Base-by-base conservation (phyloP, 2,329 filamentous ascomycete genomes). In the Endothia cerciana region DNA sequence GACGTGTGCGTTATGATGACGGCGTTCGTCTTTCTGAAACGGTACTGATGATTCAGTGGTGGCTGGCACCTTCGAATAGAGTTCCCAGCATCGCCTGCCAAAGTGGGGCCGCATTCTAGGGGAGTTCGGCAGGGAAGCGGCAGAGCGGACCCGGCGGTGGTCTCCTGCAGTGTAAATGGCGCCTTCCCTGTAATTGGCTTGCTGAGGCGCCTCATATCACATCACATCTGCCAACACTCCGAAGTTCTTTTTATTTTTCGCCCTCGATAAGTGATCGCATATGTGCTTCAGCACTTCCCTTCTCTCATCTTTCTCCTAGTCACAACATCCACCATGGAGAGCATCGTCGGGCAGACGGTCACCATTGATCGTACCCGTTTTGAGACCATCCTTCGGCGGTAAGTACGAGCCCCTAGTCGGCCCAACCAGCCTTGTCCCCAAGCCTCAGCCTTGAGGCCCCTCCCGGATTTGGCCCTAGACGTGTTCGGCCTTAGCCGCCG, bases 321-420 rank as follows among this genome's bases (percentile, higher is more conserved):
- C 22, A 33, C 40, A 45, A 59, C 47, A 53, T 25, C 41, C 56
- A 43, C 38, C 57, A 68, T 68, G 66, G 60, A 64, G 49, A 61
- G 33, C n/a, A 59, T 30, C 36, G 51, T 41, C 36, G 45, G 38
- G n/a, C 58, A 64, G 28, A 63, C 60, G 56, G 83, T 90, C 60
- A 88, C 86, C 11, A 82, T 89, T 69, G 85, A 86, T 69, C 86
- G 83, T 72, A 75, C 77, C 60, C 86, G 89, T 77, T 86, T 89
- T 71, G 84, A 89, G 71, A 85, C 86, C 65, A 79, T 90, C 57
- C 73, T 89, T 62, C 82, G 84, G 73, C 84, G 86, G 89, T 90
- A 77, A 79, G 83, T 58, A 19, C 8, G 6, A 47, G 28, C n/a
- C 36, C 53, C 19, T 51, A 6, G 51, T 13, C 53, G 25, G 36